Base-by-base conservation (phyloP, 148 eudicot genomes). In the Rhododendron ferrugineum region DNA sequence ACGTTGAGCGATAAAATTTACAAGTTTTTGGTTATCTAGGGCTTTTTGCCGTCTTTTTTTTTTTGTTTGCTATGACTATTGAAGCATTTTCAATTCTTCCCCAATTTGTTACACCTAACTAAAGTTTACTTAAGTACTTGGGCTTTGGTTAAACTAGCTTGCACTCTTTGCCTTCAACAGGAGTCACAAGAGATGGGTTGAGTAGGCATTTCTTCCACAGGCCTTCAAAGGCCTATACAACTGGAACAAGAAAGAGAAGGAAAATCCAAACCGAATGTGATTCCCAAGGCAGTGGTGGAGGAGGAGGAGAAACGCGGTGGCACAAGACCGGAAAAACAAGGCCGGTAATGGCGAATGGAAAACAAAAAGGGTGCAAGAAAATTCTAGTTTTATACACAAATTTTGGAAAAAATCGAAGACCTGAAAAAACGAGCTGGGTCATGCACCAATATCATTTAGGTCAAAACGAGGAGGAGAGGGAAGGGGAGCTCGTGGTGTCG, bases 391-490 rank as follows among this genome's bases (percentile, higher is more conserved):
- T 97, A 0, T 97, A 97, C 91, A 97, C 98, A 15, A 95, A 95
- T 82, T 97, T 95, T 70, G 98, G 97, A 1, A 97, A 97, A 78
- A 97, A 95, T 22, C 88, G 96, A 49, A 97, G 94, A 84, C 99
- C 99, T 11, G 98, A 95, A 52, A 97, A 95, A 78, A 97, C 99
- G 0, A 97, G 94, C 42, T 97, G 99, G 99, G 98, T 97, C 2
- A 97, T 97, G 99, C 99, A 97, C 80, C 99, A 97, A 46, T 97
- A 97, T 85, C 98, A 97, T 82, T 85, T 97, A 23, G 99, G 99
- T 1, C 97, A 94, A 66, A 90, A 91, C 75, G 99, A 97, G 77
- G 99, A 97, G 60, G 99, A 97, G 99, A 49, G 52, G 14, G 52
- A 49, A 2, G 52, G 52, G 52, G 52, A 11, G 52, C 52, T 49